phyloP scores from a whole-genome alignment of 2,329 filamentous ascomycete genomes.

The Verticillium nonalfalfae region DNA sequence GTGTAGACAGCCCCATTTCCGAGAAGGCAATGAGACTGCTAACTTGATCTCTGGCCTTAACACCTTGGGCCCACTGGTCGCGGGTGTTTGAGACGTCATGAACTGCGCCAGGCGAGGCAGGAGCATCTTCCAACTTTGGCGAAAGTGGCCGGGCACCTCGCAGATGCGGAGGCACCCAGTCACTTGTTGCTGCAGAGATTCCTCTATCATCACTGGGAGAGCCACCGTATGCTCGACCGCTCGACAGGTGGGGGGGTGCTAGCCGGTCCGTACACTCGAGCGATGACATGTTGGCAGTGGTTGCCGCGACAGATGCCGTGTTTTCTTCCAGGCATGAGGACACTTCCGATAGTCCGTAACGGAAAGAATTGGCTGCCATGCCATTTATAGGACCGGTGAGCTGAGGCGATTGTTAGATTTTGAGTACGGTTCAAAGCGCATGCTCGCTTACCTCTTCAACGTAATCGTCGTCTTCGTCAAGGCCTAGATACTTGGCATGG shows the following conservation, averaged over 20 bases:
- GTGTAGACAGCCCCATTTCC: not conserved
- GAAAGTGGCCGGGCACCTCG: not conserved
- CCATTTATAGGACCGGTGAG: conserved; percentile 7
- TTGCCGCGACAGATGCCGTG: not conserved
- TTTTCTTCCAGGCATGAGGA: not conserved
- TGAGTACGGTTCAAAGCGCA: not conserved
- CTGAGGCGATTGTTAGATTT: not conserved
- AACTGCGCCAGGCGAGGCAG: not conserved
- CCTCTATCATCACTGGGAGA: not conserved
- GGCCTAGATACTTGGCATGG: not conserved
- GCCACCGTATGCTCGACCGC: not conserved
- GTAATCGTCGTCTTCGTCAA: conserved; percentile 3
- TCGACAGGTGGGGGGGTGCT: not conserved
- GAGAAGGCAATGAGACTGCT: not conserved
- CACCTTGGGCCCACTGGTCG: not conserved
- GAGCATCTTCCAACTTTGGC: not conserved
- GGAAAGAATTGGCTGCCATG: not conserved
- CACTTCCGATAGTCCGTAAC: not conserved
- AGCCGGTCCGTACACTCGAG: not conserved
- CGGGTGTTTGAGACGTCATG: not conserved
- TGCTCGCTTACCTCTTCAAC: not conserved
- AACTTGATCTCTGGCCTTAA: not conserved
- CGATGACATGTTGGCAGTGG: not conserved
- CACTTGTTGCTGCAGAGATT: not conserved
- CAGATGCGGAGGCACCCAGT: not conserved